Evolutionary conservation across 2,329 filamentous ascomycete genomes (phyloP).

Genomic region (Trichoderma aggressivum): DNA sequence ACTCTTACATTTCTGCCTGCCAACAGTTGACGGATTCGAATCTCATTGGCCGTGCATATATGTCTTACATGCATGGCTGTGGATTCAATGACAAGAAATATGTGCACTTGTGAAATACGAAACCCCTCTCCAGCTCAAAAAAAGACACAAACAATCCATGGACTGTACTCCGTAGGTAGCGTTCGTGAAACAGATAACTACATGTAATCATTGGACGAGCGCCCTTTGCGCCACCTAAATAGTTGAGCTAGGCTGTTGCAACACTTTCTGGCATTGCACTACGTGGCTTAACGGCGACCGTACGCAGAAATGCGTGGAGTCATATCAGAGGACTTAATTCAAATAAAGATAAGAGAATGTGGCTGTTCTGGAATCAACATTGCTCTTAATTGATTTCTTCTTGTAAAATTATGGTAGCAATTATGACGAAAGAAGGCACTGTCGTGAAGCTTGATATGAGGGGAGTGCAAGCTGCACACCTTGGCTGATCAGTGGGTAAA

Average conservation of each 20-base stretch:
- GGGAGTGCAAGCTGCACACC: background rate
- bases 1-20: background rate
- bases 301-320: background rate
- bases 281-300: background rate
- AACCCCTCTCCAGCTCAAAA: background rate
- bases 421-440: background rate
- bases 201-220: background rate
- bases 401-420: background rate
- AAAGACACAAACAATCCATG: background rate
- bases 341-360: background rate
- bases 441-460: background rate
- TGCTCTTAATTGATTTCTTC: background rate
- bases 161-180: no score
- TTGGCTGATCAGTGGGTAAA: background rate
- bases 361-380: background rate
- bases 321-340: background rate
- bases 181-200: background rate
- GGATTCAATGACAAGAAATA: background rate
- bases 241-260: background rate
- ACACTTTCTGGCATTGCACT: background rate
- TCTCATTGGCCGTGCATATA: background rate
- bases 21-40: background rate
- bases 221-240: background rate
- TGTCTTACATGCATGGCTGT: background rate
- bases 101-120: background rate